Conservation (phyloP, 2,329 filamentous ascomycete genomes). For the Cercospora nicotianae region DNA sequence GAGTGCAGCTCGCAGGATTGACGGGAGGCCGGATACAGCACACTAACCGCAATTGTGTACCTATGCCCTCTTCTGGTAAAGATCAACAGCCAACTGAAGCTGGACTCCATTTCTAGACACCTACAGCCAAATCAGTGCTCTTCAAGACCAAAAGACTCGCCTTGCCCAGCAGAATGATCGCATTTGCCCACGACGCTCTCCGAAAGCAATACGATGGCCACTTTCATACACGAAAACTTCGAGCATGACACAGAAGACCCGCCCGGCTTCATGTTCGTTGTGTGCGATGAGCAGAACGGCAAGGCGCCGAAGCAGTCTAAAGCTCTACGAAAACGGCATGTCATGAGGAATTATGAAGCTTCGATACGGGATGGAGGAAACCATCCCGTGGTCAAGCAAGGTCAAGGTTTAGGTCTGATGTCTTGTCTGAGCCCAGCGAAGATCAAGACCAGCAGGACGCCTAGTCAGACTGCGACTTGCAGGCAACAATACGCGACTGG, state of each 20-base stretch:
- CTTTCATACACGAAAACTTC: conserved; percentile 1
- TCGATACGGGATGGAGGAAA: neutral
- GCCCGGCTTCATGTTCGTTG: conserved; percentile 3
- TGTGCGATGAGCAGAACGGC: conserved; percentile 1
- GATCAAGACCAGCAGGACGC: neutral
- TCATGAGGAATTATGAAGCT: neutral
- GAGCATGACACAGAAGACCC: neutral
- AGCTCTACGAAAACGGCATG: conserved; percentile 1
- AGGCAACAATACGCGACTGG: neutral
- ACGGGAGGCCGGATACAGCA: neutral
- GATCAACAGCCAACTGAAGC: neutral
- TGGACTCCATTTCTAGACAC: neutral
- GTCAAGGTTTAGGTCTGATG: neutral
- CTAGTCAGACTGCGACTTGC: neutral
- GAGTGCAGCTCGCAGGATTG: neutral
- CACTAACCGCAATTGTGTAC: neutral
- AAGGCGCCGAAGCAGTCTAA: conserved; percentile 1
- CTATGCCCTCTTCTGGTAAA: neutral
- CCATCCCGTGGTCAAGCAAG: neutral
- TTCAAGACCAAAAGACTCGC: neutral
- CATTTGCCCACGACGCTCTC: neutral
- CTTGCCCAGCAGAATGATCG: neutral
- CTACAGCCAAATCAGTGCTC: neutral
- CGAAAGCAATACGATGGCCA: neutral
- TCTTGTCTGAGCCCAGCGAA: neutral